These are phyloP conservation scores for Aspergillus uvarum DNA, from an alignment of 2,329 filamentous ascomycete genomes.

Conservation along the genomic window DNA sequence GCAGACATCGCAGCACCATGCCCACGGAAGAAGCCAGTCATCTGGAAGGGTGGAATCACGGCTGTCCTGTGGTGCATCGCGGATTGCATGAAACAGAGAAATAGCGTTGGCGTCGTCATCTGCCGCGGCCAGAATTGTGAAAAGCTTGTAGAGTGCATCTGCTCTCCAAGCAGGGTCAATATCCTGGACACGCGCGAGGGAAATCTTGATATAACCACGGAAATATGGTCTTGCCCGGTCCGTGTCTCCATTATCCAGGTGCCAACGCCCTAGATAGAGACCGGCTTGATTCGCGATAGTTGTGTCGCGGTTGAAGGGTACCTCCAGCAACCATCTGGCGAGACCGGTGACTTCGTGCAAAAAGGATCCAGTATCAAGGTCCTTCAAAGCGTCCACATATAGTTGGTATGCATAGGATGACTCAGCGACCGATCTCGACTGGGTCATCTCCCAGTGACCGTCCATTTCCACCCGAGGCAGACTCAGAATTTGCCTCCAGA, in stretches of 20 bases:
- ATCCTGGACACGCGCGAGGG: neutral
- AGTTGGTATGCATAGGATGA: neutral
- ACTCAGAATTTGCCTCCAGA: neutral
- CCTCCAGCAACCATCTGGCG: neutral
- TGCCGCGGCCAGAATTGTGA: neutral
- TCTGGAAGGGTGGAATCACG: neutral
- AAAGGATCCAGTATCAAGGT: neutral
- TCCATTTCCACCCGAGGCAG: neutral
- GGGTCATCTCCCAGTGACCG: neutral
- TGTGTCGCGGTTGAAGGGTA: neutral
- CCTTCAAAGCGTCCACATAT: neutral
- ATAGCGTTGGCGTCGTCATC: neutral
- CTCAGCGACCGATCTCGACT: neutral
- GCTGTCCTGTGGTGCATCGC: neutral
- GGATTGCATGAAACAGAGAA: neutral
- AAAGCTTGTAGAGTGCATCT: neutral
- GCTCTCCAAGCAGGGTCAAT: neutral
- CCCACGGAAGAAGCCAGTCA: neutral
- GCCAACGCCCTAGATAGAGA: neutral
- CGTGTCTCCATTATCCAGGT: neutral
- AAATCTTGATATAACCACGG: neutral
- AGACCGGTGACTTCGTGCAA: neutral
- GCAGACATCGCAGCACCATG: neutral
- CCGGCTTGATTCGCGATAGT: neutral
- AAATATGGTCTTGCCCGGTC: neutral